These are phyloP conservation scores for Tetrastigma voinierianum DNA, from an alignment of 164 flowering plant genomes.

Conservation along the genomic window DNA sequence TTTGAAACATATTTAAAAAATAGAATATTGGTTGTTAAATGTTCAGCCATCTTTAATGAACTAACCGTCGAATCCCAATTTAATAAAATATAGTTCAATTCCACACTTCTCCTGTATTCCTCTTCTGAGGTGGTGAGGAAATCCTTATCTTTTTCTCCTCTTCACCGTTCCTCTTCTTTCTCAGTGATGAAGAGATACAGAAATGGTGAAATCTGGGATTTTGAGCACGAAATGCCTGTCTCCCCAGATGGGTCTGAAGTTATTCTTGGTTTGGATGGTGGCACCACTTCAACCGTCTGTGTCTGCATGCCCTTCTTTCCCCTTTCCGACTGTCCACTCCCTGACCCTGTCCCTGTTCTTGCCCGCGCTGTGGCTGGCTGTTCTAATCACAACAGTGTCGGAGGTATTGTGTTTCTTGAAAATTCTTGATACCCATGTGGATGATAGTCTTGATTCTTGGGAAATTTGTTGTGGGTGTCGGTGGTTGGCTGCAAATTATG, in stretches of 20 bases:
- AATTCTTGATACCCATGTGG: too few relatives aligned
- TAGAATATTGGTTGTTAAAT: too few relatives aligned
- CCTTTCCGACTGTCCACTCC: constrained; percentile 30
- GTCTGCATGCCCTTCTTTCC: constrained; percentile 67
- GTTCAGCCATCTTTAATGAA: too few relatives aligned
- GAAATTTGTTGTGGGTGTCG: neutral
- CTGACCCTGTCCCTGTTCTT: constrained; percentile 68
- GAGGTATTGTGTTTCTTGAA: constrained; percentile 45
- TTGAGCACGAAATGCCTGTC: constrained; percentile 36
- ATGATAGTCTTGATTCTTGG: neutral
- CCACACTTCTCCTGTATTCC: too few relatives aligned
- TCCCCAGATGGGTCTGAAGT: constrained; percentile 28
- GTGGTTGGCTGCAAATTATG: neutral
- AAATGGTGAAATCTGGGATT: constrained; percentile 62
- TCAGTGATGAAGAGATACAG: constrained; percentile 44
- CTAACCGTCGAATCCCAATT: too few relatives aligned
- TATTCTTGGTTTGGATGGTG: constrained; percentile 83
- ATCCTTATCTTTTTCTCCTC: too few relatives aligned
- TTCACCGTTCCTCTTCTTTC: too few relatives aligned
- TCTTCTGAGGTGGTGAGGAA: too few relatives aligned
- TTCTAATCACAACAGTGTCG: constrained; percentile 89
- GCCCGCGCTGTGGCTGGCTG: constrained; percentile 84
- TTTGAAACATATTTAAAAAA: too few relatives aligned
- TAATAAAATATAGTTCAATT: too few relatives aligned
- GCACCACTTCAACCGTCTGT: constrained; percentile 85